phyloP scores from a whole-genome alignment of 2,329 filamentous ascomycete species.

The Xylariales sp. region DNA sequence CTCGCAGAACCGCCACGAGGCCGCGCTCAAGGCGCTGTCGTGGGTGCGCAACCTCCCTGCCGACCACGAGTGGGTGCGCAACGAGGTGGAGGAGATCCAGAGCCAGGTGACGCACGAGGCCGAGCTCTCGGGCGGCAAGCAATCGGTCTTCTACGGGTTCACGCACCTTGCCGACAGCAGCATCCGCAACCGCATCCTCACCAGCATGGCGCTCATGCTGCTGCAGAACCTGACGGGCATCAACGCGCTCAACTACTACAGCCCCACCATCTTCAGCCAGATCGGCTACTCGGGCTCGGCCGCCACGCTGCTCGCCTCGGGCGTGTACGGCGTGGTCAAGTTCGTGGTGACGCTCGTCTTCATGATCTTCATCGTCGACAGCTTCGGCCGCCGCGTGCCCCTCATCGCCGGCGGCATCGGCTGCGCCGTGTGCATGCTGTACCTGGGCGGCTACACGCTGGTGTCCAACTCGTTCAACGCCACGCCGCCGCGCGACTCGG shows the following conservation, averaged over 20 bases:
- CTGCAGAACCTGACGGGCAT: constrained; percentile 37
- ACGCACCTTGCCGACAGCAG: constrained; percentile 27
- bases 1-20: constrained; percentile 33
- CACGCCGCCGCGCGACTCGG: constrained; percentile 42
- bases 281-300: constrained; percentile 45
- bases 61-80: constrained; percentile 36
- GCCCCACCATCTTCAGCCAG: constrained; percentile 34
- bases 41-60: constrained; percentile 39
- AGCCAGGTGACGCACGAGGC: constrained; percentile 29
- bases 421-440: constrained; percentile 45
- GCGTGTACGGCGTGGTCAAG: constrained; percentile 45
- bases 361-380: constrained; percentile 33
- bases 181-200: constrained; percentile 33
- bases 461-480: constrained; percentile 45
- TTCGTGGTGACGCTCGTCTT: constrained; percentile 36
- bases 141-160: constrained; percentile 18
- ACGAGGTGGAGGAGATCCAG: constrained; percentile 43
- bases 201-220: constrained; percentile 32
- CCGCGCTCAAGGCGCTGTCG: constrained; percentile 33
- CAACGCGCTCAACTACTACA: constrained; percentile 39
- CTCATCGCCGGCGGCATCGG: constrained; percentile 43
- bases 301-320: constrained; percentile 40
- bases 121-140: constrained; percentile 24
- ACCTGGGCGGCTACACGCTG: constrained; percentile 50
- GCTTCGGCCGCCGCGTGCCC: constrained; percentile 33